Percentiles rank a stretch among this genome's conserved stretches.
phyloP scores from a whole-genome alignment of 176 grass and related monocot genomes.

The Puya raimondii region DNA sequence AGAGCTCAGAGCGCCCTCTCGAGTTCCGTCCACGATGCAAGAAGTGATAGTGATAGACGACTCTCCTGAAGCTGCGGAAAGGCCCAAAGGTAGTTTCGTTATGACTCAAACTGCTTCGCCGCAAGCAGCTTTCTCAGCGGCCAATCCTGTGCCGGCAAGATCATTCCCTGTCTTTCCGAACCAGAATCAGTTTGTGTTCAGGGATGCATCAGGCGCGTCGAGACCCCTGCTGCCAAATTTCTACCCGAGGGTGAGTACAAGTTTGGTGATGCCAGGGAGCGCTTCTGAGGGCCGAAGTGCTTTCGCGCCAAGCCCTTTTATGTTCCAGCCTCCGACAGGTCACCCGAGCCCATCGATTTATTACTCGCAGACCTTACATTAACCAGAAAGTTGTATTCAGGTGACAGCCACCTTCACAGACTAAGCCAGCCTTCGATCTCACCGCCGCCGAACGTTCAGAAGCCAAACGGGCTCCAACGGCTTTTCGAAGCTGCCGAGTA shows the following conservation, averaged over 20 bases:
- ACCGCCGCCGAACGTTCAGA: background rate
- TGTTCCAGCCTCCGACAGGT: constrained; percentile 38
- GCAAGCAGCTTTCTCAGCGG: constrained; percentile 18
- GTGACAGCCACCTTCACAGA: constrained; percentile 6
- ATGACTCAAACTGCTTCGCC: background rate
- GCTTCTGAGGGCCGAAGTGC: constrained; percentile 18
- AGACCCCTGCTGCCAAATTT: constrained; percentile 27
- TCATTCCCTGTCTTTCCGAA: constrained; percentile 59
- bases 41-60: constrained; percentile 35
- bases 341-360: constrained; percentile 47
- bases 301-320: constrained; percentile 37
- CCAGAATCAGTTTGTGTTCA: constrained; percentile 33
- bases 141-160: constrained; percentile 24
- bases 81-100: background rate
- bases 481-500: background rate
- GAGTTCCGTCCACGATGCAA: constrained; percentile 42
- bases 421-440: constrained; percentile 25
- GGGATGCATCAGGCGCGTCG: constrained; percentile 37
- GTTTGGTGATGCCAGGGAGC: constrained; percentile 39
- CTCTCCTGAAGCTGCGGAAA: constrained; percentile 22
- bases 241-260: constrained; percentile 32
- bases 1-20: constrained; percentile 27
- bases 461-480: too few relatives aligned
- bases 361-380: constrained; percentile 43
- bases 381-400: constrained; percentile 7